These are phyloP conservation scores for Malus fusca DNA, from an alignment of 306 rosid genomes.

Conservation along the genomic window DNA sequence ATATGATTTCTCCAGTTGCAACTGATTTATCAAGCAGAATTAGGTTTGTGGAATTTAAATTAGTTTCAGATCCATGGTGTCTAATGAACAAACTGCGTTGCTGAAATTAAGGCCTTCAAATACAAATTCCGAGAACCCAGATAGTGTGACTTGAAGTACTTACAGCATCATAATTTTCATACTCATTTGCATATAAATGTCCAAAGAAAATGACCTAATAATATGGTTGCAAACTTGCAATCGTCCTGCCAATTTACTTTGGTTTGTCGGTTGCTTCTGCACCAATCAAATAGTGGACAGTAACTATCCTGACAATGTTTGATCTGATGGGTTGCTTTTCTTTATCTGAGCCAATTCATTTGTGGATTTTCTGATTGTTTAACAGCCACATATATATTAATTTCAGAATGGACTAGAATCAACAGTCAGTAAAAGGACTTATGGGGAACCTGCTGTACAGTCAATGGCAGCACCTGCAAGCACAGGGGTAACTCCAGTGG, in stretches of 20 bases:
- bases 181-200: neutral
- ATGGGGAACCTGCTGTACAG: slow-evolving; percentile 20
- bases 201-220: neutral
- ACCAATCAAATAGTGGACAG: neutral
- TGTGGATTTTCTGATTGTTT: slow-evolving; percentile 8
- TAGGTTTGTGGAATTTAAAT: neutral
- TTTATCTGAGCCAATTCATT: neutral
- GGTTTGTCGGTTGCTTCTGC: neutral
- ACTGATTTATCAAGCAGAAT: neutral
- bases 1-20: neutral
- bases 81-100: neutral
- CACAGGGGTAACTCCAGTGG: slow-evolving; percentile 16
- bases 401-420: slow-evolving; percentile 44
- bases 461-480: slow-evolving; percentile 21
- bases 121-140: neutral
- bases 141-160: neutral
- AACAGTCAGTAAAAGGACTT: slow-evolving; percentile 15
- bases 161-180: neutral
- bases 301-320: neutral
- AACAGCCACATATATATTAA: slow-evolving; percentile 22
- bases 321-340: neutral
- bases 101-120: neutral
- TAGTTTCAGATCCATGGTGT: neutral
- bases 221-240: neutral
- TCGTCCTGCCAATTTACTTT: neutral